Conservation (phyloP, 495 filamentous ascomycete genomes). For the Pyronema domesticum region DNA sequence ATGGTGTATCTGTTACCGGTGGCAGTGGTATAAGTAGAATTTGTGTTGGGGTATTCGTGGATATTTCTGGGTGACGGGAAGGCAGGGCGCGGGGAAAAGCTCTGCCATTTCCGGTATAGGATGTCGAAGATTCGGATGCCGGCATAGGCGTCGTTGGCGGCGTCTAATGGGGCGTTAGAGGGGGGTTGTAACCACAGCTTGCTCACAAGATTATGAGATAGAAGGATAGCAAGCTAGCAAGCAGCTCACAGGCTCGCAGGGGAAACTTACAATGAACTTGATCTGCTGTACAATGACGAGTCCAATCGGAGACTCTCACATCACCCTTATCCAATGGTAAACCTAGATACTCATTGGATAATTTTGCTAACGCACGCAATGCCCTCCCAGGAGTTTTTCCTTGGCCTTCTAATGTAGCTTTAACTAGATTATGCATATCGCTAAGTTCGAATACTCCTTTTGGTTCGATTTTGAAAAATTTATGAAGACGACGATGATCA, state of each 20-base stretch:
- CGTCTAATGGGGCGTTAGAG: constrained; percentile 35
- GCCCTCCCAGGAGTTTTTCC: constrained; percentile 28
- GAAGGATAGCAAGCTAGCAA: neutral
- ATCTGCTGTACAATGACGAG: constrained; percentile 35
- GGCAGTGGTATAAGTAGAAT: too few relatives aligned
- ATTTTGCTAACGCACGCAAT: constrained; percentile 44
- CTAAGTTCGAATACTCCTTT: constrained; percentile 61
- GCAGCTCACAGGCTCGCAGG: too few relatives aligned
- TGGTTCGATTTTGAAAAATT: constrained; percentile 44
- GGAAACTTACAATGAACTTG: constrained; percentile 54
- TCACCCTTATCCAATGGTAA: constrained; percentile 62
- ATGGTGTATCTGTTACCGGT: too few relatives aligned
- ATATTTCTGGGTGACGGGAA: too few relatives aligned
- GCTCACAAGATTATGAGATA: neutral
- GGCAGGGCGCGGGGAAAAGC: too few relatives aligned
- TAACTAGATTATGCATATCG: constrained; percentile 58
- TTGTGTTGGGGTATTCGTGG: too few relatives aligned
- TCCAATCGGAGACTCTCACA: constrained; percentile 60
- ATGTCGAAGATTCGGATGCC: constrained; percentile 51
- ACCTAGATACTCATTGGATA: constrained; percentile 51
- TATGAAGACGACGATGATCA: constrained; percentile 51
- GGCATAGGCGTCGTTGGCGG: constrained; percentile 69
- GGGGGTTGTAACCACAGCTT: too few relatives aligned
- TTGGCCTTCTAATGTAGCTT: constrained; percentile 30
- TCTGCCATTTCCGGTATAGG: constrained; percentile 24